Percentiles rank a stretch among this genome's conserved stretches.
These are phyloP conservation scores for Lepidium aucheri DNA, from an alignment of 345 rosid species.

Conservation along the genomic window DNA sequence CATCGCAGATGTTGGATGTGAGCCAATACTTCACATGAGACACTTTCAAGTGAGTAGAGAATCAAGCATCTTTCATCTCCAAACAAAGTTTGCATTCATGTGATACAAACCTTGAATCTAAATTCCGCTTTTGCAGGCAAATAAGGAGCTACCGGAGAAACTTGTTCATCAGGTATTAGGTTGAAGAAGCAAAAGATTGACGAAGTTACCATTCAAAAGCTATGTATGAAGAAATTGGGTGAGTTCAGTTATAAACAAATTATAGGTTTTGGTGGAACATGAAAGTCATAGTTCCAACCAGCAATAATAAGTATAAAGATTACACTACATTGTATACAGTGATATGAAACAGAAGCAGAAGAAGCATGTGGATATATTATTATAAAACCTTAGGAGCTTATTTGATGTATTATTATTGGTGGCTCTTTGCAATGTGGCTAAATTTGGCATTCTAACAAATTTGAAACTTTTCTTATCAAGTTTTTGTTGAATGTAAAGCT, in stretches of 20 bases:
- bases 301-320: conserved; percentile 1
- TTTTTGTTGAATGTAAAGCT: background rate
- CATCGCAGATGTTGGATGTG: conserved; percentile 95
- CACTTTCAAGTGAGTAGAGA: conserved; percentile 66
- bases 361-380: conserved; percentile 7
- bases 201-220: background rate
- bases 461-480: background rate
- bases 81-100: background rate
- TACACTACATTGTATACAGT: conserved; percentile 7
- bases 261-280: background rate
- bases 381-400: background rate
- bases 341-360: conserved; percentile 4
- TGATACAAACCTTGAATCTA: background rate
- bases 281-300: background rate
- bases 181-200: conserved; percentile 10
- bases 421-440: background rate
- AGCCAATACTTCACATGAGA: conserved; percentile 97
- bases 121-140: conserved; percentile 39
- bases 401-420: background rate
- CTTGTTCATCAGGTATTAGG: conserved; percentile 51
- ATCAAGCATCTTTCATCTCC: background rate
- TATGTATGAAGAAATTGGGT: background rate
- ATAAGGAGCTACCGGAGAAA: conserved; percentile 58
- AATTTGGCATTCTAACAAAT: background rate
- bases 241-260: background rate